Evolutionary conservation across 768 basidiomycete genomes (phyloP), one percentile per base, ranked within the genome.

Genomic region (Melanogaster broomeanus): DNA sequence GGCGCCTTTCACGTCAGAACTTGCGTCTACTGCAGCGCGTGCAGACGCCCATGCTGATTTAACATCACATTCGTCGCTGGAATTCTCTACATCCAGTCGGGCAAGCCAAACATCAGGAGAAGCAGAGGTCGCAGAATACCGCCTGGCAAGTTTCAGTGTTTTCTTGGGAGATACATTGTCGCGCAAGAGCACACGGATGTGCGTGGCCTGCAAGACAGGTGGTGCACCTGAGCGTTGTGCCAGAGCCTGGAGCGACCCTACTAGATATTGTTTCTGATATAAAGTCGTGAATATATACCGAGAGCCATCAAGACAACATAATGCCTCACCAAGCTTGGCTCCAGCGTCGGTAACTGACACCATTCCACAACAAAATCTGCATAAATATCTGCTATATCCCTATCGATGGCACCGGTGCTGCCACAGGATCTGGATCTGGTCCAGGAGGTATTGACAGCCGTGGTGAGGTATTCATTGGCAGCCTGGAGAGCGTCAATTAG

Each of bases 231-330:
- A 28, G 12, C 28, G 48, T 46, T 61, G 60, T 35, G 73, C 68
- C 34, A 77, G 53, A 35, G 65, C 62, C 37, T 72, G 70, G 53
- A 84, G 60, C 39, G 75, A 78, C 37, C 65, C 64, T 51, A 77
- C 65, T 34, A 88, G 71, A 66, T 85, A 90, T 47, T 63, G 55
- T 70, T 77, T 81, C 86, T 87, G 64, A 40, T 2, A 34, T 11
- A 24, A 8, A 31, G 22, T 30, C 34, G 16, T 43, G 43, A 43
- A 47, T n/a, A 58, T 42, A 13, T 35, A 27, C 12, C 38, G 51
- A 50, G 13, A 41, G 3, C 10, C 16, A 39, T 1, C 16, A 18
- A 24, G n/a, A 4, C 30, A n/a, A 38, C 42, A 37, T 5, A 4
- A 19, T 35, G 16, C 15, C 68, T 67, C 52, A 73, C 71, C 51